Conservation (phyloP, 1,284 basidiomycete species). For the Cutaneotrichosporon cyanovorans region DNA sequence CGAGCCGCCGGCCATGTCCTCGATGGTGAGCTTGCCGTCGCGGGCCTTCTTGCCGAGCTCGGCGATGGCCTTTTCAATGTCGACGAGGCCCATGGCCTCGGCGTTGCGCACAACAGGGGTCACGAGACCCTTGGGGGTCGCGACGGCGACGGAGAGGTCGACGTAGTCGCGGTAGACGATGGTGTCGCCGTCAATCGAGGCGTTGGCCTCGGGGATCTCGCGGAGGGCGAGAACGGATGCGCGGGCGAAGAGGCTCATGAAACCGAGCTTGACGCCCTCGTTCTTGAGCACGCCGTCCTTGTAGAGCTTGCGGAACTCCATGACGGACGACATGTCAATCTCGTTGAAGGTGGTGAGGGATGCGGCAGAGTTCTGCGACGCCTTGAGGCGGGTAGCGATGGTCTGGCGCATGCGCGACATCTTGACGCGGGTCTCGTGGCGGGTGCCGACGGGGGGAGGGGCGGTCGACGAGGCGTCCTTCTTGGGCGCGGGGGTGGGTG, state of each 20-base stretch:
- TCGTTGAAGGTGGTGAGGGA: constrained; percentile 99
- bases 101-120: constrained; percentile 92
- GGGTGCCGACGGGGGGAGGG: constrained; percentile 40
- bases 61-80: constrained; percentile 89
- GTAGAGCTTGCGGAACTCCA: constrained; percentile 90
- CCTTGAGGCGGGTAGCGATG: constrained; percentile 95
- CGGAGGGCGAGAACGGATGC: constrained; percentile 77
- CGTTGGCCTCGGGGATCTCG: constrained; percentile 92
- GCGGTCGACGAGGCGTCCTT: constrained; percentile 22
- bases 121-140: constrained; percentile 94
- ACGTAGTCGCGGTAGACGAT: constrained; percentile 95
- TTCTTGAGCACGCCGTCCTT: constrained; percentile 89
- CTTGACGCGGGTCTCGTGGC: constrained; percentile 87
- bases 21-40: constrained; percentile 88
- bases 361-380: constrained; percentile 95
- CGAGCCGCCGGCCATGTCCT: constrained; percentile 93
- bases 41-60: constrained; percentile 81
- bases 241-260: constrained; percentile 95
- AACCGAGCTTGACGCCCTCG: constrained; percentile 94
- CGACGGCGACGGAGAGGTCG: constrained; percentile 89
- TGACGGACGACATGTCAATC: constrained; percentile 95
- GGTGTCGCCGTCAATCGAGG: constrained; percentile 83
- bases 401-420: constrained; percentile 97
- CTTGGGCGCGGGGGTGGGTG: constrained; percentile 21
- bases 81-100: constrained; percentile 76